Evolutionary conservation across 371 early-diverging fungal species (phyloP), one percentile per base, ranked within the genome.

Genomic region (Mortierella sp.): DNA sequence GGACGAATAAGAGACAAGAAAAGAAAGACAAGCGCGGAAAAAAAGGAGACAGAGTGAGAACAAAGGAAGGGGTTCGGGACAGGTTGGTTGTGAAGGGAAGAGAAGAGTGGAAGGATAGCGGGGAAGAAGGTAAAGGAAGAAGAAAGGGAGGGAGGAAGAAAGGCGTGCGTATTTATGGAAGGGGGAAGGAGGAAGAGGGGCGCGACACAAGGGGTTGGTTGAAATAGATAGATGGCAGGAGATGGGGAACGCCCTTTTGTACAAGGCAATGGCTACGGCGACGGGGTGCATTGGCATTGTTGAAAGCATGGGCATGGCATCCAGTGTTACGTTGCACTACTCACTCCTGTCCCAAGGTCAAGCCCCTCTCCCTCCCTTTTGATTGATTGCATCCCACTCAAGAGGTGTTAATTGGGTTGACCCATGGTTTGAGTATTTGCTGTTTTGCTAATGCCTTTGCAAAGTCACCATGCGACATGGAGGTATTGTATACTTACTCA

Each of bases 141-240:
- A 38, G 10, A 21, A 70, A 43, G 72, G 6, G 29, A 48, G 24
- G 54, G 18, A 7, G 29, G 63, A 4, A 4, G 16, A 18, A 18
- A 63, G 35, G 63, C 63, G 16, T 7, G 14, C 44, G 46, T 76
- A 72, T 74, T 76, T 77, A 77, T 46, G 71, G 81, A 68, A 72
- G 46, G 81, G 58, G 49, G 65, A 54, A 68, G 16, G 56, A 35
- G 41, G 51, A 43, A 75, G 60, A 48, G 27, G 49, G 49, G 18
- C n/a, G n/a, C n/a, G n/a, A 14, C 1, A 48, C 24, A 77, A 29
- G 51, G 58, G 48, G 70, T 48, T 21, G 38, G 29, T n/a, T 27
- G 46, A 56, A 18, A 32, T 16, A 32, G 63, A 14, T 35, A 35
- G 63, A 63, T 63, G 35, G 38, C 5, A 32, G 35, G 63, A 32